These are phyloP conservation scores for Delitschia confertaspora DNA, from an alignment of 495 filamentous ascomycete species.

Conservation along the genomic window DNA sequence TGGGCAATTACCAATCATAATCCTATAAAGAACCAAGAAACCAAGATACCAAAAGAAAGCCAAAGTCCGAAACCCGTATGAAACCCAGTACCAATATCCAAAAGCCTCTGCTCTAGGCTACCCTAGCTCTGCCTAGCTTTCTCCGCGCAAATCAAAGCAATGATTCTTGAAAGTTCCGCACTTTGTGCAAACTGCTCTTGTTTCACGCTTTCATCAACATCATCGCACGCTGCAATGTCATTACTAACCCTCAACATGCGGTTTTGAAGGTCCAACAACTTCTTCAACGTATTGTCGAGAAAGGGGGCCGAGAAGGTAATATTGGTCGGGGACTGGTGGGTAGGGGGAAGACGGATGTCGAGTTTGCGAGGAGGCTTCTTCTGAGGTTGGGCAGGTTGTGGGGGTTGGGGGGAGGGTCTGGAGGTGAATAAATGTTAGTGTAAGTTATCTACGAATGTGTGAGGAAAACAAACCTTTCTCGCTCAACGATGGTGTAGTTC, in stretches of 20 bases:
- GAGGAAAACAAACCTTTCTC: slow-evolving; percentile 23
- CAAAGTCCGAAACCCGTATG: no score
- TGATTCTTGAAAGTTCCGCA: slow-evolving; percentile 35
- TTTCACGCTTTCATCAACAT: slow-evolving; percentile 33
- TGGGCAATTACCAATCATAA: no score
- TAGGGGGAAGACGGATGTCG: slow-evolving; percentile 32
- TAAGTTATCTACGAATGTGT: slow-evolving; percentile 1
- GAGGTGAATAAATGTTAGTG: slow-evolving; percentile 8
- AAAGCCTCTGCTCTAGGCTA: no score
- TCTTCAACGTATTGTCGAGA: slow-evolving; percentile 38
- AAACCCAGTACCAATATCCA: no score
- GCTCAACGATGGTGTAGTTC: slow-evolving; percentile 39
- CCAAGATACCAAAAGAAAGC: no score
- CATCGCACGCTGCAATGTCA: slow-evolving; percentile 31
- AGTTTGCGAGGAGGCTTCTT: slow-evolving; percentile 35
- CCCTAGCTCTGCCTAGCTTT: slow-evolving; percentile 38
- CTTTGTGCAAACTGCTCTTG: slow-evolving; percentile 36
- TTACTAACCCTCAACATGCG: slow-evolving; percentile 34
- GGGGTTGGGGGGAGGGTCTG: slow-evolving; percentile 4
- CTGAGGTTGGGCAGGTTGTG: slow-evolving; percentile 5
- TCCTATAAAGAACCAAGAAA: no score
- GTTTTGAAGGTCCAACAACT: slow-evolving; percentile 36
- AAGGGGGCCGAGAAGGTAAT: slow-evolving; percentile 37
- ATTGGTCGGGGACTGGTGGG: slow-evolving; percentile 20
- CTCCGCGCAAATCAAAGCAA: slow-evolving; percentile 39